phyloP scores from a whole-genome alignment of 2,329 filamentous ascomycete species.

The Aspergillus oerlinghausenensis region DNA sequence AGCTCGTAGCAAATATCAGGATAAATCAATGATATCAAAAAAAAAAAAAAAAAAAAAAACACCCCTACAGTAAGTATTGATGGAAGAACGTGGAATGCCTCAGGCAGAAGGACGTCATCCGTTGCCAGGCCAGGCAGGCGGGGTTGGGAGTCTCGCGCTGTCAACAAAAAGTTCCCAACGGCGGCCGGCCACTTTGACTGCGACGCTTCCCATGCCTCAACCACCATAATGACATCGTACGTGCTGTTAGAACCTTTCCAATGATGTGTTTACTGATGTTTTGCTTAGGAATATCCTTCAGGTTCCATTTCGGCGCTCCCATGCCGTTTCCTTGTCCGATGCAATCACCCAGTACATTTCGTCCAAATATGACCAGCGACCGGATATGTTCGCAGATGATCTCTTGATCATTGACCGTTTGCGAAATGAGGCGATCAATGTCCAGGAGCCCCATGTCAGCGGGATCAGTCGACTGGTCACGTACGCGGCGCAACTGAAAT shows the following conservation, averaged over 20 bases:
- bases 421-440: constrained; percentile 79
- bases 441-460: constrained; percentile 80
- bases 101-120: constrained; percentile 28
- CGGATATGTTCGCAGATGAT: constrained; percentile 91
- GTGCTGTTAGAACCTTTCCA: constrained; percentile 6
- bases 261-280: neutral
- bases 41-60: no score
- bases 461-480: constrained; percentile 83
- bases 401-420: constrained; percentile 80
- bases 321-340: constrained; percentile 69
- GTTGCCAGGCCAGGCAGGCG: constrained; percentile 30
- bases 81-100: constrained; percentile 14
- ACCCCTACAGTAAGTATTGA: neutral
- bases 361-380: constrained; percentile 96
- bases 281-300: constrained; percentile 52
- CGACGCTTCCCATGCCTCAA: constrained; percentile 6
- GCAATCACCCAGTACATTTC: constrained; percentile 95
- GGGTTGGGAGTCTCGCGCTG: constrained; percentile 21
- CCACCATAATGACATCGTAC: constrained; percentile 33
- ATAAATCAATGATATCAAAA: neutral
- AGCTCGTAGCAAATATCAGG: constrained; percentile 21
- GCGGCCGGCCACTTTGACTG: constrained; percentile 10
- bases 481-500: constrained; percentile 89
- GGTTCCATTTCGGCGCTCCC: constrained; percentile 83
- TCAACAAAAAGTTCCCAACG: constrained; percentile 24